Conservation (phyloP, 371 early-diverging fungal genomes). For the Lichtheimia corymbifera region DNA sequence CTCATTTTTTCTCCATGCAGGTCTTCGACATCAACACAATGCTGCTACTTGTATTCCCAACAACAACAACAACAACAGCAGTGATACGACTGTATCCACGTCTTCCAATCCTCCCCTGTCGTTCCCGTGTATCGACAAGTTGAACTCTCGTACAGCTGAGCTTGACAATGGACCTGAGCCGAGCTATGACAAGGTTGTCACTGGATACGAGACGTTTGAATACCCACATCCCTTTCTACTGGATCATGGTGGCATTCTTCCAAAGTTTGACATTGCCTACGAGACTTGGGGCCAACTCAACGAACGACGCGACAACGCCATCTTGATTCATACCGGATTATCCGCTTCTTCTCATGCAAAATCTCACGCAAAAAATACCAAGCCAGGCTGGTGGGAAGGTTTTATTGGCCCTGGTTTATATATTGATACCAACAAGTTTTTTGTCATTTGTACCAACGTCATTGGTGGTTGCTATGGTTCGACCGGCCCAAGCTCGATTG, state of each 20-base stretch:
- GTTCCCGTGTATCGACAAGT: conserved; percentile 80
- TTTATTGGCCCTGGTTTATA: conserved; percentile 89
- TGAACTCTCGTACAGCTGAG: conserved; percentile 65
- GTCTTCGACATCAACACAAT: background rate
- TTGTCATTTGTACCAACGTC: conserved; percentile 87
- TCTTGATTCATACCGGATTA: conserved; percentile 85
- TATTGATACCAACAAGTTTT: conserved; percentile 85
- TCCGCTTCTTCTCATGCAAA: conserved; percentile 84
- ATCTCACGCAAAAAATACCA: conserved; percentile 73
- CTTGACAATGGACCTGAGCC: conserved; percentile 87
- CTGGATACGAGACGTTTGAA: conserved; percentile 76
- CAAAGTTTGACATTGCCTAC: conserved; percentile 77
- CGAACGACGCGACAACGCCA: conserved; percentile 69
- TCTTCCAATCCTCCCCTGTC: conserved; percentile 68
- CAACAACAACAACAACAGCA: background rate
- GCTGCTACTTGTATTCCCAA: conserved; percentile 7
- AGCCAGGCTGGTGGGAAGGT: conserved; percentile 96
- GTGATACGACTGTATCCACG: conserved; percentile 1
- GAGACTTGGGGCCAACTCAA: conserved; percentile 86
- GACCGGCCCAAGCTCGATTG: conserved; percentile 81
- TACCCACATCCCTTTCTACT: conserved; percentile 70
- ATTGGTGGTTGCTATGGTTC: conserved; percentile 90
- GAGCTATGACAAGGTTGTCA: conserved; percentile 80
- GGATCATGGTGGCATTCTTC: conserved; percentile 85
- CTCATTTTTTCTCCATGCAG: too few species aligned